These are phyloP conservation scores for Berberis thunbergii DNA, from an alignment of 164 flowering plant genomes.

Conservation along the genomic window DNA sequence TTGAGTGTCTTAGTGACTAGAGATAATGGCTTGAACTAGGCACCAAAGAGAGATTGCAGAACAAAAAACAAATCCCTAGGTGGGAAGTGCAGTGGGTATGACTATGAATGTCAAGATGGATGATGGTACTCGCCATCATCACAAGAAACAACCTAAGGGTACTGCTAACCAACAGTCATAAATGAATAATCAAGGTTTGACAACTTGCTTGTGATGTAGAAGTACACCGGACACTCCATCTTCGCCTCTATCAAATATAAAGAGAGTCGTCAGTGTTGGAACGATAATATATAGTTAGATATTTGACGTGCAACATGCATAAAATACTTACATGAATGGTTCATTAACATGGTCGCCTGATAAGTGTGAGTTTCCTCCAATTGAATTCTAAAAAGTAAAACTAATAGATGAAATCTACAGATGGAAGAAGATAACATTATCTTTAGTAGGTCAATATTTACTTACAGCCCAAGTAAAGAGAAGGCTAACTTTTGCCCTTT, in stretches of 20 bases:
- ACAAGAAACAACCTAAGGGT: slow-evolving; percentile 25
- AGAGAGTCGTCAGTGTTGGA: slow-evolving; percentile 6
- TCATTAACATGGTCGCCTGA: slow-evolving; percentile 91
- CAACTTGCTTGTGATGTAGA: slow-evolving; percentile 97
- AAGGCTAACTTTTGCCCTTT: slow-evolving; percentile 88
- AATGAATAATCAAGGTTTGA: slow-evolving; percentile 41
- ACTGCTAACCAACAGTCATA: slow-evolving; percentile 53
- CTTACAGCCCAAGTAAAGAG: slow-evolving; percentile 96
- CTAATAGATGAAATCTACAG: slow-evolving; percentile 6
- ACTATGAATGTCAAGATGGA: neutral
- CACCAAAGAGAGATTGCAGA: too few relatives aligned
- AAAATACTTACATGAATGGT: slow-evolving; percentile 64
- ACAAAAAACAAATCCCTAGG: too few relatives aligned
- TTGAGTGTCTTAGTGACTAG: too few relatives aligned
- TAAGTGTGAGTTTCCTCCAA: slow-evolving; percentile 75
- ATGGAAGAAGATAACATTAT: neutral
- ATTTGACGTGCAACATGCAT: neutral
- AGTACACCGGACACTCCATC: slow-evolving; percentile 95
- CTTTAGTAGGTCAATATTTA: neutral
- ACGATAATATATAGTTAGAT: neutral
- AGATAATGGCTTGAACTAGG: too few relatives aligned
- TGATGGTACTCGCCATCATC: slow-evolving; percentile 11
- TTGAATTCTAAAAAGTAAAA: slow-evolving; percentile 54
- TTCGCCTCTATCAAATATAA: slow-evolving; percentile 42
- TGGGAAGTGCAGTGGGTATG: neutral